Percentiles rank a stretch among this genome's conserved stretches.
Evolutionary conservation across 2,329 filamentous ascomycete species (phyloP).

Genomic region (Fusarium poae): DNA sequence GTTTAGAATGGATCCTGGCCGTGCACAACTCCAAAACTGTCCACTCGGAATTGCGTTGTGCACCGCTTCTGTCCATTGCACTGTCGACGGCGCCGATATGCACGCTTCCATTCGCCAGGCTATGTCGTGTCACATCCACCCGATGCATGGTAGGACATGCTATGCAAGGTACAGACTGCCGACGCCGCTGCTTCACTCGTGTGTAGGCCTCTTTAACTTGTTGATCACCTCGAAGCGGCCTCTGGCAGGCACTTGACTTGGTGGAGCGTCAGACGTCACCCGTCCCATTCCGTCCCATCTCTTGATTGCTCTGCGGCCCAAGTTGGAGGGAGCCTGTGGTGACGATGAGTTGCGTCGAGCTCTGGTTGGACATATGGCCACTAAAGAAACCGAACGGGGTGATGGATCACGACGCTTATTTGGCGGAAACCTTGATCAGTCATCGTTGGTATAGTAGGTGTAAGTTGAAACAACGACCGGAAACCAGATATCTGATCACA

Average conservation of each 20-base stretch:
- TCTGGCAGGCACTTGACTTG: slow-evolving; percentile 35
- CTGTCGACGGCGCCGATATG: slow-evolving; percentile 43
- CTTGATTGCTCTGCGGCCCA: slow-evolving; percentile 22
- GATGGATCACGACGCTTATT: slow-evolving; percentile 28
- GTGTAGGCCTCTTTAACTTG: slow-evolving; percentile 9
- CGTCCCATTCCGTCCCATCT: slow-evolving; percentile 29
- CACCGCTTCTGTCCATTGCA: slow-evolving; percentile 30
- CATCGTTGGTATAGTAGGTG: slow-evolving; percentile 19
- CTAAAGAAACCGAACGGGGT: slow-evolving; percentile 9
- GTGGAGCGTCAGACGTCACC: slow-evolving; percentile 46
- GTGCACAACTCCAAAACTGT: slow-evolving; percentile 46
- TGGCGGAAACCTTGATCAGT: slow-evolving; percentile 26
- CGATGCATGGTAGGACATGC: slow-evolving; percentile 41
- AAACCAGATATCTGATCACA: slow-evolving; percentile 32
- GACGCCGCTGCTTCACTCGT: slow-evolving; percentile 37
- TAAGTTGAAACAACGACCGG: slow-evolving; percentile 37
- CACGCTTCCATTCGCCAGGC: slow-evolving; percentile 51
- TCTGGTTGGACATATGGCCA: slow-evolving; percentile 38
- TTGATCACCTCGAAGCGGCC: slow-evolving; percentile 41
- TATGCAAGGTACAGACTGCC: slow-evolving; percentile 50
- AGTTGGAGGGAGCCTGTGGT: slow-evolving; percentile 39
- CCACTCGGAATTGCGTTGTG: slow-evolving; percentile 47
- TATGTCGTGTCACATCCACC: slow-evolving; percentile 50
- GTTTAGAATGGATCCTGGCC: slow-evolving; percentile 32
- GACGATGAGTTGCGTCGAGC: slow-evolving; percentile 26